Evolutionary conservation across 2,329 filamentous ascomycete species (phyloP).

Genomic region (Claviceps maximensis): DNA sequence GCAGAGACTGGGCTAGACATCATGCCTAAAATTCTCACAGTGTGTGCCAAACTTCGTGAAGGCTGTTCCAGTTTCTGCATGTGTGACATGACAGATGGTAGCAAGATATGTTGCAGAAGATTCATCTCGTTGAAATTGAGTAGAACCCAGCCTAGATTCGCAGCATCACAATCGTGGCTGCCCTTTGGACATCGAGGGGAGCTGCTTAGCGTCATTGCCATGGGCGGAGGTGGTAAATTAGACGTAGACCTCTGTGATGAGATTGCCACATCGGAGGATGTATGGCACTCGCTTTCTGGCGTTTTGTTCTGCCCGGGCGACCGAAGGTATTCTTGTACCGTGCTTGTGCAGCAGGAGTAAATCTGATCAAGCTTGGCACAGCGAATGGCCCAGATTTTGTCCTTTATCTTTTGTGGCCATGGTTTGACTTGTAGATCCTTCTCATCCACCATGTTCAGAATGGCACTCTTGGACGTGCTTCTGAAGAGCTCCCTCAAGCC

Average conservation of each 20-base stretch:
- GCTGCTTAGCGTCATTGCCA: slow-evolving; percentile 19
- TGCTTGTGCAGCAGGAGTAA: slow-evolving; percentile 28
- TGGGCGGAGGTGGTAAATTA: slow-evolving; percentile 1
- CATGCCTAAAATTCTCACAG: slow-evolving; percentile 29
- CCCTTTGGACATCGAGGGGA: slow-evolving; percentile 35
- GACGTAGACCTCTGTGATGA: slow-evolving; percentile 9
- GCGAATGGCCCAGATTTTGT: slow-evolving; percentile 35
- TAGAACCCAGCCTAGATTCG: slow-evolving; percentile 41
- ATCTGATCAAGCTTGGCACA: slow-evolving; percentile 38
- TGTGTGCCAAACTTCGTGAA: slow-evolving; percentile 28
- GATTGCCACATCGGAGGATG: slow-evolving; percentile 11
- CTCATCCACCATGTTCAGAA: slow-evolving; percentile 32
- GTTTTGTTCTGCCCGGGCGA: slow-evolving; percentile 12
- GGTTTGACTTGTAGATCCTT: slow-evolving; percentile 27
- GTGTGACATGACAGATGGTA: slow-evolving; percentile 15
- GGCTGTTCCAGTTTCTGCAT: slow-evolving; percentile 14
- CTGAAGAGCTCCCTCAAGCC: slow-evolving; percentile 35
- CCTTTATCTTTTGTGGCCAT: slow-evolving; percentile 34
- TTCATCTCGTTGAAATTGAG: slow-evolving; percentile 35
- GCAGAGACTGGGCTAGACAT: slow-evolving; percentile 31
- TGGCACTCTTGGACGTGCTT: slow-evolving; percentile 34
- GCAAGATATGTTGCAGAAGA: slow-evolving; percentile 28
- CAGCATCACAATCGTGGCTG: slow-evolving; percentile 36
- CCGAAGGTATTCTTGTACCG: slow-evolving; percentile 33
- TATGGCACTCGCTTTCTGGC: slow-evolving; percentile 8